phyloP scores from a whole-genome alignment of 352 stramenopile species.

The Elongisporangium anandrum region DNA sequence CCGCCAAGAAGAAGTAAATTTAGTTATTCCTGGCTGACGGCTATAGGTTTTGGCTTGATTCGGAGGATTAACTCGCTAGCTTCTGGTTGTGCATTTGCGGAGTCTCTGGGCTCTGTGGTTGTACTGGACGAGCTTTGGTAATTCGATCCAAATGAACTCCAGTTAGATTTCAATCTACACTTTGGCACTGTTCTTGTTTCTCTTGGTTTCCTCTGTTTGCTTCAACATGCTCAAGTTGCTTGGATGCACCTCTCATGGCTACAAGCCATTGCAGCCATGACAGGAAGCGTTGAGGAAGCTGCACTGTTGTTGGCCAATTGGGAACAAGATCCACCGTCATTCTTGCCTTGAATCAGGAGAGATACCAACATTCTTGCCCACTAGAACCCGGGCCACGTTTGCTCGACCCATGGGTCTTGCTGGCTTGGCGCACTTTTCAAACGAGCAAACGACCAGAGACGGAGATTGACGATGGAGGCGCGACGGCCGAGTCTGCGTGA shows the following conservation, averaged over 20 bases:
- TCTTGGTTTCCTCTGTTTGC: not conserved
- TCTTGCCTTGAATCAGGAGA: not conserved
- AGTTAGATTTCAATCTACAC: not conserved
- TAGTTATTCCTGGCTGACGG: not conserved
- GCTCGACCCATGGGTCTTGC: not conserved
- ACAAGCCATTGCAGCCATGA: too few relatives aligned
- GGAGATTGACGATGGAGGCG: not conserved
- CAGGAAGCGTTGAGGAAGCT: too few relatives aligned
- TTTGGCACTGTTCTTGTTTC: not conserved
- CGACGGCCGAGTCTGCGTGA: not conserved
- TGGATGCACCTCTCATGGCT: too few relatives aligned
- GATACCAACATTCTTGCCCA: not conserved
- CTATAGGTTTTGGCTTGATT: not conserved
- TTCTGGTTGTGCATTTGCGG: not conserved
- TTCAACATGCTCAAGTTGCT: too few relatives aligned
- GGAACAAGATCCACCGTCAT: not conserved
- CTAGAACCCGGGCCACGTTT: too few relatives aligned
- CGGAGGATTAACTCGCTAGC: not conserved
- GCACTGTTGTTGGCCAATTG: too few relatives aligned
- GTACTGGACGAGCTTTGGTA: not conserved
- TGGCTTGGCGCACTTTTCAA: not conserved
- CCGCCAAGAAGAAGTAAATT: constrained; percentile 40
- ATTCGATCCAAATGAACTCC: not conserved
- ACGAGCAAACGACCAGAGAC: not conserved
- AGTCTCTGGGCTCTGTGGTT: not conserved